Percentiles rank a stretch among this genome's conserved stretches.
These are phyloP conservation scores for Xylaria palmicola DNA, from an alignment of 495 filamentous ascomycete species.

Conservation along the genomic window DNA sequence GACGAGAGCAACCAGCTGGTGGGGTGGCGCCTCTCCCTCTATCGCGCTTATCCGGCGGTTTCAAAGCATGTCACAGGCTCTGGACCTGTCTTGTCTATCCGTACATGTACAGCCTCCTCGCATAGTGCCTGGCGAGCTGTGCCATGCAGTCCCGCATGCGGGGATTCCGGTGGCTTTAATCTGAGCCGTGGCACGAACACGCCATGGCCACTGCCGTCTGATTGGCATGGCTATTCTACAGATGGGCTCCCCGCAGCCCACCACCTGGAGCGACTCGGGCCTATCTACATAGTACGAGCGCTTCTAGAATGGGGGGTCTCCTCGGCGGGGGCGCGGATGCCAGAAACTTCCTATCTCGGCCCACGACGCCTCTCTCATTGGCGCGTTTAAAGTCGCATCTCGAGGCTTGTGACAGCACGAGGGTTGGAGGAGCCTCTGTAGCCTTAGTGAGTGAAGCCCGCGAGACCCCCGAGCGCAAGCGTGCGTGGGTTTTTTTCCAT, in stretches of 20 bases:
- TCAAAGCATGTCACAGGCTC: conserved; percentile 10
- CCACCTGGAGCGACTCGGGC: not conserved
- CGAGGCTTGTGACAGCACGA: not conserved
- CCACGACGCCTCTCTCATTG: conserved; percentile 1
- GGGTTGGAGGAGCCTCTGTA: not conserved
- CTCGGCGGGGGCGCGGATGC: too few relatives aligned
- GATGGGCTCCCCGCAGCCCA: not conserved
- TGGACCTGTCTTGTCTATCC: not conserved
- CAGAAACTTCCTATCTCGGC: conserved; percentile 13
- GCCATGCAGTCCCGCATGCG: not conserved
- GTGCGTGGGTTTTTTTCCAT: too few relatives aligned
- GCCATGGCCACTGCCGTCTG: not conserved
- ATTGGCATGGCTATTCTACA: conserved; percentile 13
- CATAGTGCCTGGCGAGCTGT: not conserved
- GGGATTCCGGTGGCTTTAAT: not conserved
- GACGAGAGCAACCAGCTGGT: not conserved
- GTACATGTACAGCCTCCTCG: not conserved
- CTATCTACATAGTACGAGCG: too few relatives aligned
- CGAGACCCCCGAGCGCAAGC: too few relatives aligned
- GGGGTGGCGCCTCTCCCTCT: conserved; percentile 3
- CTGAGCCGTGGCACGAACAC: not conserved
- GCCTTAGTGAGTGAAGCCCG: not conserved
- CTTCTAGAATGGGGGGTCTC: not conserved
- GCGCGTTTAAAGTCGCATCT: conserved; percentile 9
- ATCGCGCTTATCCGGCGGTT: conserved; percentile 13